phyloP scores from a whole-genome alignment of 2,329 filamentous ascomycete species.

The Curvularia eragrostidis region DNA sequence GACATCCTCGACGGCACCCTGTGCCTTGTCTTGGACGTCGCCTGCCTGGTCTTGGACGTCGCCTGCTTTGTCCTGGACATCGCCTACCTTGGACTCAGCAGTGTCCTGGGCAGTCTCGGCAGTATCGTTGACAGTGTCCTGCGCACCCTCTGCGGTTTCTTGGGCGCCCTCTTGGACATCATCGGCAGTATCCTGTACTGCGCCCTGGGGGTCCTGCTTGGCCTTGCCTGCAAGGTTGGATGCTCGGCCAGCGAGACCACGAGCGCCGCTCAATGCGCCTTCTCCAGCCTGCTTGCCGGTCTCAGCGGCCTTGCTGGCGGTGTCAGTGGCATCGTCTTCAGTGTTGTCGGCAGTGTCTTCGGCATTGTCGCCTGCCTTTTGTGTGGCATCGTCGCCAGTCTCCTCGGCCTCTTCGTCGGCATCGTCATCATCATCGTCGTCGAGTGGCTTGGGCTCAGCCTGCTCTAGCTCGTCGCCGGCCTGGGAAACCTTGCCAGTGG shows the following conservation, averaged over 20 bases:
- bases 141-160: conserved; percentile 33
- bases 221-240: conserved; percentile 55
- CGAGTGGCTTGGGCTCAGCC: conserved; percentile 55
- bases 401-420: conserved; percentile 33
- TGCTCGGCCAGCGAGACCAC: conserved; percentile 56
- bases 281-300: conserved; percentile 45
- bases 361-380: conserved; percentile 57
- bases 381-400: conserved; percentile 49
- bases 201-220: conserved; percentile 47
- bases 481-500: conserved; percentile 57
- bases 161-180: conserved; percentile 47
- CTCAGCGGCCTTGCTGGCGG: conserved; percentile 45
- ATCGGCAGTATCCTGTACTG: conserved; percentile 48
- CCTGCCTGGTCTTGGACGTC: conserved; percentile 40
- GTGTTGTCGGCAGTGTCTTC: conserved; percentile 51
- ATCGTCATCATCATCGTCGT: conserved; percentile 48
- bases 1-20: conserved; percentile 44
- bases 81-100: conserved; percentile 41
- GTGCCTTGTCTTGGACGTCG: conserved; percentile 38
- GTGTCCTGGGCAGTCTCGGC: conserved; percentile 39
- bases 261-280: conserved; percentile 53
- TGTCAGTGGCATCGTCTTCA: conserved; percentile 50
- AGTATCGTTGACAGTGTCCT: conserved; percentile 43
- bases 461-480: conserved; percentile 55
- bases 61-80: conserved; percentile 41